Base-by-base conservation (phyloP, 179 eudicot genomes). In the Silene noctiflora region DNA sequence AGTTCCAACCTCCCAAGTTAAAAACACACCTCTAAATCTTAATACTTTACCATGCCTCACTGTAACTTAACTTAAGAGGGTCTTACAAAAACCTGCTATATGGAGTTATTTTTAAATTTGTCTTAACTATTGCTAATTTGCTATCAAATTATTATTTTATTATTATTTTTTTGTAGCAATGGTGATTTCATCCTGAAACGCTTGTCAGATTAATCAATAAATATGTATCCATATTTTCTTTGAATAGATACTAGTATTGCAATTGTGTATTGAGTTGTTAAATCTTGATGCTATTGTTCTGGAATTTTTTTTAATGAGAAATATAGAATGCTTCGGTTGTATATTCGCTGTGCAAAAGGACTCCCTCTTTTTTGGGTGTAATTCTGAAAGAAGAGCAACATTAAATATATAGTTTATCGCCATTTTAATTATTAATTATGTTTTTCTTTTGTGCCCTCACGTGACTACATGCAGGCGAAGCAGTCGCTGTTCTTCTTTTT, bases 401-500 rank as follows among this genome's bases (percentile, higher is more conserved):
- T 33, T 29, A 35, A 33, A 60, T 6, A 11, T 62, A 8, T 62
- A 22, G 78, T 11, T 48, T 75, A 33, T 76, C 42, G 13, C 14
- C 25, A 13, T 19, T 1, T 65, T 65, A 6, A 64, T 25, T n/a
- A 51, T 17, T 35, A 66, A 39, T 19, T 77, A 3, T 9, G 35
- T 24, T 39, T 68, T 6, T 27, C 17, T 67, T 12, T 5, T 33
- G 17, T 82, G 51, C 60, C 35, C 35, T 13, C 25, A 42, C 27
- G 2, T 77, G 31, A 69, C 25, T 69, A 22, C 58, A 68, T 33
- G 73, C 74, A 93, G 98, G 94, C 53, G 74, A 90, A 90, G 83
- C 87, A 81, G 98, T 90, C 39, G 95, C 89, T 48, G 87, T 88
- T 67, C 70, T 93, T 44, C 68, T 88, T 42, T 77, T 80, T 29